Evolutionary conservation across 192 early-diverging fungal genomes (phyloP), one percentile per base, ranked within the genome.

Genomic region (Entomortierella chlamydospora): DNA sequence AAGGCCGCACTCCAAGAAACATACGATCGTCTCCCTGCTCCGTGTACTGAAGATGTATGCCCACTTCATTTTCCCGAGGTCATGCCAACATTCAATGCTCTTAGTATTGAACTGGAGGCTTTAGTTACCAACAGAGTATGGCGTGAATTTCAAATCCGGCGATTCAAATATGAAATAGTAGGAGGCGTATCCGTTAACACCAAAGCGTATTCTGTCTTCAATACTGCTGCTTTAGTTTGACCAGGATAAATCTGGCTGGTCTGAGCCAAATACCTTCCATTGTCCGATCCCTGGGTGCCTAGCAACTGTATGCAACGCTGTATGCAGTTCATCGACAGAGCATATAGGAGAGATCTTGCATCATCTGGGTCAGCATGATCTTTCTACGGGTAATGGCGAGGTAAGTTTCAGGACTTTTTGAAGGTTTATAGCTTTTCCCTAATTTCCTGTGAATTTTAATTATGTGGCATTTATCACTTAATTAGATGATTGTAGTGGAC

Each of bases 321-420:
- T 43, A 0, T 30, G 37, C 25, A 26, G 30, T 1, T 47, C 60
- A 5, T 30, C 39, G 2, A 18, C 2, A 25, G 69, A 62, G 5
- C 62, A 56, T 33, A 22, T 45, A n/a, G 58, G 51, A 13, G 43
- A 30, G 15, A 45, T 71, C 4, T 6, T 43, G 8, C 59, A 62
- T 9, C 69, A 71, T 34, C 7, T 71, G 5, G 30, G 26, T 22
- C 30, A 61, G n/a, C 69, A 71, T 39, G 60, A 71, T 10, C 53
- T 71, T 7, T 22, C 52, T 9, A 9, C 15, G 17, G 37, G 31
- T 22, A 23, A 62, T 10, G 29, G 25, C 22, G 60, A 71, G 60
- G 69, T 47, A 56, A 26, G 51, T 37, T 47, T 20, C 45, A 20
- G 15, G 0, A n/a, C 20, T 12, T 11, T 34, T 9, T 15, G 31